These are phyloP conservation scores for Panaeolus cyanescens DNA, from an alignment of 768 basidiomycete species.

Conservation along the genomic window DNA sequence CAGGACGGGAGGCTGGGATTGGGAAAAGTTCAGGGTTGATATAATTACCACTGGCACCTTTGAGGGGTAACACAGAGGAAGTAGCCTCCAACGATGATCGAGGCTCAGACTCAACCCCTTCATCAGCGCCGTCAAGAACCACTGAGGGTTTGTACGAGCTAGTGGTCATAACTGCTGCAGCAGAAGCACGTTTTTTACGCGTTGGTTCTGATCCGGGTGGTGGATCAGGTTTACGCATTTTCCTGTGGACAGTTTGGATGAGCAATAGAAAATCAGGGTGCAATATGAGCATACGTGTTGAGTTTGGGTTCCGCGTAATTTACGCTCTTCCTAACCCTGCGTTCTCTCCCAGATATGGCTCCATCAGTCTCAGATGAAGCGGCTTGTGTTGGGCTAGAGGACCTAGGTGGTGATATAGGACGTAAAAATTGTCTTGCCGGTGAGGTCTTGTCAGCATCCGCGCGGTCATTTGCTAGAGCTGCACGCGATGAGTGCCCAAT, in stretches of 20 bases:
- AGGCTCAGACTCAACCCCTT: slow-evolving; percentile 38
- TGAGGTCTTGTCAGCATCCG: slow-evolving; percentile 13
- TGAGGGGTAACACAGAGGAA: slow-evolving; percentile 29
- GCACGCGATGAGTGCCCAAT: neutral
- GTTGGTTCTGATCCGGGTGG: slow-evolving; percentile 33
- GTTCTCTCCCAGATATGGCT: slow-evolving; percentile 44
- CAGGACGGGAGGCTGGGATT: slow-evolving; percentile 35
- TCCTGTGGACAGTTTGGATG: slow-evolving; percentile 41
- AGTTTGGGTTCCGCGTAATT: slow-evolving; percentile 89
- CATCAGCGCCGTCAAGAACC: slow-evolving; percentile 23
- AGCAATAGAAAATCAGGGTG: slow-evolving; percentile 11
- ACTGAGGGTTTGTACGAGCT: slow-evolving; percentile 23
- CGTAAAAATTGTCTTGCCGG: slow-evolving; percentile 24
- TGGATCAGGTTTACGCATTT: slow-evolving; percentile 87
- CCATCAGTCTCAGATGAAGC: slow-evolving; percentile 29
- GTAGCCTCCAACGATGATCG: slow-evolving; percentile 38
- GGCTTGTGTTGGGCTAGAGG: slow-evolving; percentile 43
- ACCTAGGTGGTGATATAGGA: slow-evolving; percentile 26
- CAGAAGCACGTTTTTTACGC: slow-evolving; percentile 49
- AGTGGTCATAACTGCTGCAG: slow-evolving; percentile 38
- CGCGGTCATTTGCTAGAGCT: slow-evolving; percentile 20
- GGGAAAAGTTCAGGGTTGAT: slow-evolving; percentile 37
- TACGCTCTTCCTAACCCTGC: slow-evolving; percentile 70
- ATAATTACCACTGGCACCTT: slow-evolving; percentile 22
- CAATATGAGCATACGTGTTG: slow-evolving; percentile 66